Evolutionary conservation across 306 rosid genomes (phyloP).

Genomic region (Begonia fuchsioides): DNA sequence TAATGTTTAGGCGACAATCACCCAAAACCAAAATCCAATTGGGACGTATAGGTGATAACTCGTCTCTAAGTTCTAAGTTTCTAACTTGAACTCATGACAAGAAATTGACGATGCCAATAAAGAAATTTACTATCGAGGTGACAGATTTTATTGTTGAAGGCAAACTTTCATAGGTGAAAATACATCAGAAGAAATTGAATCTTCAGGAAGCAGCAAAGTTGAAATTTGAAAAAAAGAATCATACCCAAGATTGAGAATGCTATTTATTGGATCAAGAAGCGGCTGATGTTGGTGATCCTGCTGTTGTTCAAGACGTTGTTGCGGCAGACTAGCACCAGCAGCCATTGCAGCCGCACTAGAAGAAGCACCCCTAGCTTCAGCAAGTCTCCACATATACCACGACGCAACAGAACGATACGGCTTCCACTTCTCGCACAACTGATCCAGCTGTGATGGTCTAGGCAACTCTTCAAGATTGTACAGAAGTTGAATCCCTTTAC

Average conservation of each 20-base stretch:
- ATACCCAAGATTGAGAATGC: constrained; percentile 88
- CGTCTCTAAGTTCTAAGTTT: too few species aligned
- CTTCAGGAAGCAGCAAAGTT: too few species aligned
- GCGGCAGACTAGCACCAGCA: constrained; percentile 56
- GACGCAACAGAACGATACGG: constrained; percentile 91
- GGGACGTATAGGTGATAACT: too few species aligned
- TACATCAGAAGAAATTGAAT: too few species aligned
- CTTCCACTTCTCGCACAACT: constrained; percentile 86
- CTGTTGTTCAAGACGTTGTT: constrained; percentile 25
- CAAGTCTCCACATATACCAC: constrained; percentile 93
- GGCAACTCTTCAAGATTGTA: constrained; percentile 78
- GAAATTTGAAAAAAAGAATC: constrained; percentile 1
- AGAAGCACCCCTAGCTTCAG: constrained; percentile 80
- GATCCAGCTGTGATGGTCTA: constrained; percentile 95
- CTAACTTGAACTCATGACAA: neutral
- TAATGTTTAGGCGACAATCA: too few species aligned
- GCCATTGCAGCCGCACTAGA: constrained; percentile 73
- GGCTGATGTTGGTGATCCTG: constrained; percentile 40
- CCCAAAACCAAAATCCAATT: too few species aligned
- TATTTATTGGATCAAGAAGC: constrained; percentile 77
- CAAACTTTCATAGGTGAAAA: neutral
- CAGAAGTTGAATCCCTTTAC: constrained; percentile 80
- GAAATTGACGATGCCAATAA: neutral
- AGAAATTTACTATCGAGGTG: neutral
- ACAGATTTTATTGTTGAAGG: too few species aligned